A percentile compares a stretch with the other conserved stretches of the same genome.
Evolutionary conservation across 176 grass and related monocot genomes (phyloP).

Genomic region (Ampelocalamus luodianensis): DNA sequence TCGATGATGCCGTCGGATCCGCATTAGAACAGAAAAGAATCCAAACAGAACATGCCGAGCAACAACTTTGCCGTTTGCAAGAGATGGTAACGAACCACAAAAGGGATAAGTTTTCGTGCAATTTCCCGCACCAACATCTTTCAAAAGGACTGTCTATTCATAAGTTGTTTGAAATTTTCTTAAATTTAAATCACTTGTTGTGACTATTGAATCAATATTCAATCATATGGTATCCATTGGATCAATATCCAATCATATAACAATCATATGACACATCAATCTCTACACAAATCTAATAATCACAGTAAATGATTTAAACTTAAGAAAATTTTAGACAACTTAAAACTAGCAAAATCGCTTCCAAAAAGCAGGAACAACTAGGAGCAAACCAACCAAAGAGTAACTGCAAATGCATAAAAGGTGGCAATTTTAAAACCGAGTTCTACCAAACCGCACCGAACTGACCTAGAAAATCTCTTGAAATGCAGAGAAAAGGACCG

Average conservation of each 20-base stretch:
- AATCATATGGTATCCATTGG: too few species aligned
- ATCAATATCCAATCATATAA: too few species aligned
- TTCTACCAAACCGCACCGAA: constrained; percentile 3
- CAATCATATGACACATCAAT: too few species aligned
- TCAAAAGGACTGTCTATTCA: too few species aligned
- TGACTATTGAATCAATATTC: too few species aligned
- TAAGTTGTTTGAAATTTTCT: too few species aligned
- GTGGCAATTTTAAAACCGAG: constrained; percentile 9
- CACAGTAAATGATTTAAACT: too few species aligned
- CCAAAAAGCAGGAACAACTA: neutral
- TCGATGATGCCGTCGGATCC: constrained; percentile 16
- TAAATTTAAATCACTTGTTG: too few species aligned
- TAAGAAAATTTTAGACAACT: too few species aligned
- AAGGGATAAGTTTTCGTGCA: constrained; percentile 30
- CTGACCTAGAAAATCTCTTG: constrained; percentile 13
- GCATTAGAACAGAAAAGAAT: constrained; percentile 17
- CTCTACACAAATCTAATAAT: too few species aligned
- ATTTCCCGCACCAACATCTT: constrained; percentile 14
- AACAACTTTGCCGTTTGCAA: constrained; percentile 20
- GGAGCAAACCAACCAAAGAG: neutral
- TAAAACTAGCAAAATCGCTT: too few species aligned
- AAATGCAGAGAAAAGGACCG: constrained; percentile 32
- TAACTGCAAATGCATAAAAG: constrained; percentile 25
- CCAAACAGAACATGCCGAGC: constrained; percentile 23
- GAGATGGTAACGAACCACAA: constrained; percentile 17